Base-by-base conservation (phyloP, 2,329 filamentous ascomycete genomes). In the Madurella fahalii region DNA sequence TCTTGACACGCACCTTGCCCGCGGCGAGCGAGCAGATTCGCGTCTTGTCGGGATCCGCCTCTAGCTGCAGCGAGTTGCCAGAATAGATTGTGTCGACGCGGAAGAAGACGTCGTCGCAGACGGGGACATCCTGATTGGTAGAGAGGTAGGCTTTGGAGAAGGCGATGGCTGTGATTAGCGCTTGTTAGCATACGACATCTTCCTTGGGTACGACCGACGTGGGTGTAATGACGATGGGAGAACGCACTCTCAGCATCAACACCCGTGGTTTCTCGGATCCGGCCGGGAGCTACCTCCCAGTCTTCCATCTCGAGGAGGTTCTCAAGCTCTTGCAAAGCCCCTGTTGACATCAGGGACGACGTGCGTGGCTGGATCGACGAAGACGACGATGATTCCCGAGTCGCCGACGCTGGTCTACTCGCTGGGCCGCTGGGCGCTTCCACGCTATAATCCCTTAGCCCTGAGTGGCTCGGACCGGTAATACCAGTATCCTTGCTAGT, bases 221-320 rank as follows among this genome's bases (percentile, higher is more conserved):
- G 9, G 16, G n/a, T 40, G 11, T 39, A 30, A 25, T 25, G n/a
- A 11, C 11, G 41, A 9, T 20, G 7, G n/a, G 13, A 17, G 12
- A 17, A 56, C 62, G 54, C 61, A 65, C 66, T 64, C 16, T 65
- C 54, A 1, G 47, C 16, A 2, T 48, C 49, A 1, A 45, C 40
- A 2, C n/a, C 47, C 5, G 41, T 17, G 4, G 47, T 30, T n/a
- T 60, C 60, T 4, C 57, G 57, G 34, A 71, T 58, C 3, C 67
- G 62, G 2, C 70, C 70, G 0, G 70, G 70, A 1, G 68, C 69
- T 1, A 71, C 34, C 48, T 72, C 69, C 70, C 70, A 72, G 11
- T 67, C 64, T 51, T 71, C 69, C 68, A 71, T 70, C 49, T 71
- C 68, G 8, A 70, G 61, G 2, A 60, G 44, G 1, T 64, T 59